Base-by-base conservation (phyloP, 2,329 filamentous ascomycete species). In the Didymella arachidicola region DNA sequence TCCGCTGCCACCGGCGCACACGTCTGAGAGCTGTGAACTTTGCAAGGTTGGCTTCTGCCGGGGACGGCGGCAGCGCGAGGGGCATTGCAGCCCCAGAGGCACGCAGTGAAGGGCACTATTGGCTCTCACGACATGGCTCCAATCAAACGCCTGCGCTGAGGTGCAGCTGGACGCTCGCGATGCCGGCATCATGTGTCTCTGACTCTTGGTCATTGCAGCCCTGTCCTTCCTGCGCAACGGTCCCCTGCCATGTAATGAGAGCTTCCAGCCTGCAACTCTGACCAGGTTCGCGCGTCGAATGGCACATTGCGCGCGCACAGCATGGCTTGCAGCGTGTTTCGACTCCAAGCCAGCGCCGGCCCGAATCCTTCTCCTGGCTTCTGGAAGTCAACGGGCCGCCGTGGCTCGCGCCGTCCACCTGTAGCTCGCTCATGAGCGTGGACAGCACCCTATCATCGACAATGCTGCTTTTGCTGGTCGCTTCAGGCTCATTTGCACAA, bases 371-470 rank as follows among this genome's bases (percentile, higher is more conserved):
- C 47, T 49, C 48, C 54, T 57, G 36, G 47, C 53, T 51, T 60
- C 56, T 60, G 53, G 52, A 55, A 55, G 46, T 50, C 50, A 60
- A 52, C 50, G 50, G 56, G 59, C 62, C 62, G 62, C 46, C 54
- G 48, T 60, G 57, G 62, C 62, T 55, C 60, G 63, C 59, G 46
- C 55, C 59, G 52, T 49, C 52, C 52, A 54, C 43, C 57, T 62
- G 61, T 64, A 62, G 61, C 58, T 60, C 55, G 56, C 59, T 51
- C 53, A 50, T 44, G 34, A 53, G 56, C 48, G 42, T 56, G 38
- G 50, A 42, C 50, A 46, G 30, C 19, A 41, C 46, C 49, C 53
- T 57, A 34, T 57, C 53, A 19, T 45, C 19, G 27, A 48, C 34
- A 34, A 38, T 51, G 49, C 45, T 58, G 56, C 56, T 45, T 58